phyloP scores from a whole-genome alignment of 2,329 filamentous ascomycete species.

The Colletotrichum acutatum region DNA sequence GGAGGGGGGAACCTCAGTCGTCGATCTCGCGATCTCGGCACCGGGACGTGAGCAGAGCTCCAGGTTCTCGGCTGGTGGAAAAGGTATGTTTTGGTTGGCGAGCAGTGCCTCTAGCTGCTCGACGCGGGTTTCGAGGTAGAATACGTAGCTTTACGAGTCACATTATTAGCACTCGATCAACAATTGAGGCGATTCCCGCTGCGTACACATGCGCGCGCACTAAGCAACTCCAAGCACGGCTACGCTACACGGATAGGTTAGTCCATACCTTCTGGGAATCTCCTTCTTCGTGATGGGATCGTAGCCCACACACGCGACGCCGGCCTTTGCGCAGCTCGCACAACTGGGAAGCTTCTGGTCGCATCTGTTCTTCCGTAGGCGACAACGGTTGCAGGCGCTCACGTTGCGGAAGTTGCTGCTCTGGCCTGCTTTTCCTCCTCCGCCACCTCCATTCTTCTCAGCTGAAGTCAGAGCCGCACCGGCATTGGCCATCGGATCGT shows the following conservation, averaged over 20 bases:
- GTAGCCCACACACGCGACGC: constrained; percentile 91
- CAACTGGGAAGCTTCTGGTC: constrained; percentile 94
- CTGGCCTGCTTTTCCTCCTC: constrained; percentile 60
- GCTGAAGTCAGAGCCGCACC: constrained; percentile 44
- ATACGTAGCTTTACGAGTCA: constrained; percentile 78
- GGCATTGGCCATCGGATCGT: constrained; percentile 39
- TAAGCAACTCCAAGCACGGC: not conserved
- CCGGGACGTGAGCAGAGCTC: constrained; percentile 68
- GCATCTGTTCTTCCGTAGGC: constrained; percentile 92
- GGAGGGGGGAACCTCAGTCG: constrained; percentile 47
- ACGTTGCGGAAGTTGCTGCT: constrained; percentile 84
- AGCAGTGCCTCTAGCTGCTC: constrained; percentile 85
- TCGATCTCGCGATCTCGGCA: constrained; percentile 47
- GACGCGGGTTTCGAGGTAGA: constrained; percentile 90
- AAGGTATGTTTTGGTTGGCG: constrained; percentile 74
- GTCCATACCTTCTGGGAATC: constrained; percentile 85
- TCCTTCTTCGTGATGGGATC: constrained; percentile 97
- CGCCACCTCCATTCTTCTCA: constrained; percentile 36
- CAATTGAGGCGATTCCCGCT: not conserved
- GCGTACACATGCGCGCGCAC: not conserved
- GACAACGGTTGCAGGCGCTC: constrained; percentile 92
- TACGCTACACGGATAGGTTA: constrained; percentile 43
- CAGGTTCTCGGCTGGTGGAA: constrained; percentile 77
- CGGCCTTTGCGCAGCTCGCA: constrained; percentile 91
- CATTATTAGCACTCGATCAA: constrained; percentile 6